A percentile compares a stretch with the other conserved stretches of the same genome.
These are phyloP conservation scores for Garcia nutans DNA, from an alignment of 345 rosid species.

Conservation along the genomic window DNA sequence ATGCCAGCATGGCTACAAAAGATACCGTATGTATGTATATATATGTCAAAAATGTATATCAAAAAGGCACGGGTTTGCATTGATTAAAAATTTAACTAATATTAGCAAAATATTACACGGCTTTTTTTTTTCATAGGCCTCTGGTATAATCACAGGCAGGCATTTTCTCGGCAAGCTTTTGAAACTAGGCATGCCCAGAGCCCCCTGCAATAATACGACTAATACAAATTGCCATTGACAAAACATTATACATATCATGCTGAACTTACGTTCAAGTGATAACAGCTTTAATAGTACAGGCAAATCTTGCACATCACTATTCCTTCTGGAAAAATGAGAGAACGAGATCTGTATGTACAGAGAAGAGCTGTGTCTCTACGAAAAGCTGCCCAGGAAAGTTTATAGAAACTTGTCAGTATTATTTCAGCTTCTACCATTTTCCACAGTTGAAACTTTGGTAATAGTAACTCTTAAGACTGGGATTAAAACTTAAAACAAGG, in stretches of 20 bases:
- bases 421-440: background rate
- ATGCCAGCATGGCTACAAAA: background rate
- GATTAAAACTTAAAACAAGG: background rate
- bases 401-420: constrained; percentile 1
- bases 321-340: constrained; percentile 94
- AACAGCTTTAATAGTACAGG: constrained; percentile 16
- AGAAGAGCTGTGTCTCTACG: constrained; percentile 92
- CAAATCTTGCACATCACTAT: constrained; percentile 32
- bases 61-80: constrained; percentile 4
- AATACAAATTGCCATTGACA: background rate
- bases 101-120: constrained; percentile 9
- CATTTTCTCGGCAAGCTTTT: background rate
- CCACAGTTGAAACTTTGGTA: background rate
- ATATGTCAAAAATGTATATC: background rate
- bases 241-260: background rate
- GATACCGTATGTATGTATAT: background rate
- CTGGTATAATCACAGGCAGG: background rate
- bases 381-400: constrained; percentile 48
- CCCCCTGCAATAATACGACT: background rate
- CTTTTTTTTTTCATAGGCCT: background rate
- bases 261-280: constrained; percentile 34
- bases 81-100: constrained; percentile 2
- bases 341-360: constrained; percentile 90
- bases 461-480: background rate
- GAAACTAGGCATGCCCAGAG: background rate